Evolutionary conservation across 2,329 filamentous ascomycete species (phyloP).

Genomic region (Akanthomyces uredinophilus): DNA sequence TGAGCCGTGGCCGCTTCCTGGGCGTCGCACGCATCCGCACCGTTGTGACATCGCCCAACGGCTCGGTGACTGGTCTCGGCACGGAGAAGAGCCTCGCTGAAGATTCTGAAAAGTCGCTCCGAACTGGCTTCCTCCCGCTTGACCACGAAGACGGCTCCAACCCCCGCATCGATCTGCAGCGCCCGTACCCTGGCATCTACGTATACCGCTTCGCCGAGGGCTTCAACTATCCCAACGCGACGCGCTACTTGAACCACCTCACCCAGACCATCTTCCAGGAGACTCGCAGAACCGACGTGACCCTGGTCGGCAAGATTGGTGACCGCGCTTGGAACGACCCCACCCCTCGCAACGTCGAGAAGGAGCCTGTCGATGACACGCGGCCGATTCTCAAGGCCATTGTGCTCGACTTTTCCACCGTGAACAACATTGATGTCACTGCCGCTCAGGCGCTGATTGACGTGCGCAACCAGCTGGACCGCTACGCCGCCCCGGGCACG

Average conservation of each 20-base stretch:
- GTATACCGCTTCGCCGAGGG: slow-evolving; percentile 94
- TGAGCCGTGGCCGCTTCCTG: slow-evolving; percentile 77
- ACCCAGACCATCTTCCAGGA: slow-evolving; percentile 44
- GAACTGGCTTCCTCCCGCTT: slow-evolving; percentile 83
- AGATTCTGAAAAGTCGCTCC: slow-evolving; percentile 39
- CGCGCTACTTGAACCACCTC: slow-evolving; percentile 79
- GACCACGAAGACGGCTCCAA: slow-evolving; percentile 89
- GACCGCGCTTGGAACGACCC: slow-evolving; percentile 56
- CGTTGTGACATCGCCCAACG: slow-evolving; percentile 13
- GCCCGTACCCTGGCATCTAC: slow-evolving; percentile 86
- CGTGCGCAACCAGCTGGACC: slow-evolving; percentile 48
- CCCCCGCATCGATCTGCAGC: slow-evolving; percentile 70
- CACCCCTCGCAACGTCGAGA: slow-evolving; percentile 33
- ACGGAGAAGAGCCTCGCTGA: slow-evolving; percentile 39
- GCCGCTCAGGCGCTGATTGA: slow-evolving; percentile 50
- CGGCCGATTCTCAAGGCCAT: slow-evolving; percentile 51
- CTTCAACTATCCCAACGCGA: slow-evolving; percentile 94
- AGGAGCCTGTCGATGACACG: slow-evolving; percentile 26
- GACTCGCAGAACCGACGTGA: slow-evolving; percentile 40
- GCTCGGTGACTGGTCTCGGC: slow-evolving; percentile 12
- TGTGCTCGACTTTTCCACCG: slow-evolving; percentile 50
- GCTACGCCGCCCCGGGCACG: slow-evolving; percentile 40
- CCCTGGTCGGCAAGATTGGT: slow-evolving; percentile 41
- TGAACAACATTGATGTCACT: slow-evolving; percentile 53
- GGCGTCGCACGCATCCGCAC: slow-evolving; percentile 38